Evolutionary conservation across 129 eudicot genomes (phyloP).

Genomic region (Flaveria brownii): DNA sequence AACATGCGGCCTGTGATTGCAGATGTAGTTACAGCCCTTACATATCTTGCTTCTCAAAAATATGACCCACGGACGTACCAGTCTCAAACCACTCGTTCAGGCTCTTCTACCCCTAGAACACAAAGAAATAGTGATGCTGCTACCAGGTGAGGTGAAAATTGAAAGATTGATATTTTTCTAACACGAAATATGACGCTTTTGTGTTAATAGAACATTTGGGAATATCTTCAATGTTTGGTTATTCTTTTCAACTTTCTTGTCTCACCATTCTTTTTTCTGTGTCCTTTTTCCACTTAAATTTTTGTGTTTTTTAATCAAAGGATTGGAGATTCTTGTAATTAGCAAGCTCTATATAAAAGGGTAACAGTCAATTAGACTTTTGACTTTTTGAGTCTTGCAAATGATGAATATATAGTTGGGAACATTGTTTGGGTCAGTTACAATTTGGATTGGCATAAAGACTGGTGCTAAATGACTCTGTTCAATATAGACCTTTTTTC

Average conservation of each 20-base stretch:
- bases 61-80: constrained; percentile 55
- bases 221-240: constrained; percentile 31
- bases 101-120: constrained; percentile 72
- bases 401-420: constrained; percentile 21
- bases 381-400: constrained; percentile 20
- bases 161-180: constrained; percentile 21
- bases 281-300: constrained; percentile 29
- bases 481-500: background rate
- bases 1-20: constrained; percentile 91
- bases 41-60: constrained; percentile 88
- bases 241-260: constrained; percentile 40
- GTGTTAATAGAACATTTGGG: constrained; percentile 35
- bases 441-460: constrained; percentile 11
- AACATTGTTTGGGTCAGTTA: constrained; percentile 8
- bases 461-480: background rate
- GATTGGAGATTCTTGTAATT: constrained; percentile 45
- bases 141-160: constrained; percentile 27
- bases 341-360: constrained; percentile 36
- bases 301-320: constrained; percentile 27
- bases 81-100: constrained; percentile 54
- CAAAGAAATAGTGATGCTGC: constrained; percentile 39
- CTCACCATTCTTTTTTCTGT: constrained; percentile 37
- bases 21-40: constrained; percentile 88
- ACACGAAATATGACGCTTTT: constrained; percentile 29
- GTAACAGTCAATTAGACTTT: constrained; percentile 18